Evolutionary conservation across 352 stramenopile species (phyloP).

Genomic region (Globisporangium paddicum): DNA sequence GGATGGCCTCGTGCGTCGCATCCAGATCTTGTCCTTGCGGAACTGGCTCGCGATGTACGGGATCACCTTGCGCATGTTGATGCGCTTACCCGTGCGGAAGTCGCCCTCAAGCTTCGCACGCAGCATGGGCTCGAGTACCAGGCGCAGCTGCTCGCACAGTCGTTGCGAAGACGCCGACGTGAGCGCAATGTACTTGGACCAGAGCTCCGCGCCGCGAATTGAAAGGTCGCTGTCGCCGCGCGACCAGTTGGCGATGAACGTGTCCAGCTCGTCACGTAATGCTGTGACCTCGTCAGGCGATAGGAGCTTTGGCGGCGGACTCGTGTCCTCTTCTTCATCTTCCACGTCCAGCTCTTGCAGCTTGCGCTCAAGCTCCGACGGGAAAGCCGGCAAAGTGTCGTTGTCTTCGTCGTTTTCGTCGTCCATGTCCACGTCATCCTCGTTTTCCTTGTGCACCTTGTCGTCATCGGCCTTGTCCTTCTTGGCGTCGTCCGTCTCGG

Average conservation of each 20-base stretch:
- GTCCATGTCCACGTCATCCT: conserved; percentile 31
- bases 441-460: conserved; percentile 13
- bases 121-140: conserved; percentile 98
- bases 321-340: conserved; percentile 28
- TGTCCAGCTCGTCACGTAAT: conserved; percentile 76
- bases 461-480: conserved; percentile 24
- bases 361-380: conserved; percentile 30
- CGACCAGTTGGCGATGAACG: conserved; percentile 67
- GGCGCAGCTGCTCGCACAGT: conserved; percentile 97
- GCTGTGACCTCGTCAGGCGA: conserved; percentile 62
- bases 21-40: conserved; percentile 99
- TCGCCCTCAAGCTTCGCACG: conserved; percentile 97
- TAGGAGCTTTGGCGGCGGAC: conserved; percentile 37
- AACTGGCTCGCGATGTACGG: conserved; percentile 99
- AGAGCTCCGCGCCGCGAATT: conserved; percentile 72
- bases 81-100: conserved; percentile 99
- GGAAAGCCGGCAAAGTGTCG: conserved; percentile 22
- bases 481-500: conserved; percentile 16
- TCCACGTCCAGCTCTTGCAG: conserved; percentile 23
- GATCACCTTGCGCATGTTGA: conserved; percentile 99
- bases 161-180: conserved; percentile 91
- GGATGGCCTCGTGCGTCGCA: conserved; percentile 96
- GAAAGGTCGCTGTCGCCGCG: conserved; percentile 28
- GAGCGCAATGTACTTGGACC: conserved; percentile 91
- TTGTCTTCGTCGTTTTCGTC: conserved; percentile 24